Evolutionary conservation across 2,329 filamentous ascomycete species (phyloP).

Genomic region (Ceratocystis papillata): DNA sequence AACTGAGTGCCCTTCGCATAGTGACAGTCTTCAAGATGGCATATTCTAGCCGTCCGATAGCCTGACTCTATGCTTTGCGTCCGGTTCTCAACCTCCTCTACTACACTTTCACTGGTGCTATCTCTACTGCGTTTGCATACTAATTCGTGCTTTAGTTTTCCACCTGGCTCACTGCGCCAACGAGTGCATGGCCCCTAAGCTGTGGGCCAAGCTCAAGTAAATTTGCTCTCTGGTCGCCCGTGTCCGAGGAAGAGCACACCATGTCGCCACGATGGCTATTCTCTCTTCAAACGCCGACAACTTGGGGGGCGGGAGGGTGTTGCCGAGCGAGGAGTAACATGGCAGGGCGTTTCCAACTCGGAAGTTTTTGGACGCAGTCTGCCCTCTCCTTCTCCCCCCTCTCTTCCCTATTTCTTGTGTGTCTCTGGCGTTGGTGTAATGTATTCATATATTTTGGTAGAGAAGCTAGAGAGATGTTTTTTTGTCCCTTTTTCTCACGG

Average conservation of each 20-base stretch:
- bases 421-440: conserved; percentile 20
- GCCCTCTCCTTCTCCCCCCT: not conserved
- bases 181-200: conserved; percentile 88
- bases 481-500: conserved; percentile 11
- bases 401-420: not conserved
- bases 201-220: conserved; percentile 89
- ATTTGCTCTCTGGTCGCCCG: conserved; percentile 26
- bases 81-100: not conserved
- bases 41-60: not conserved
- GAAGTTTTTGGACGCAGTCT: not conserved
- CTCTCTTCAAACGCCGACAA: conserved; percentile 16
- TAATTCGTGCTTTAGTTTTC: conserved; percentile 58
- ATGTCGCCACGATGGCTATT: conserved; percentile 17
- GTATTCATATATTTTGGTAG: conserved; percentile 23
- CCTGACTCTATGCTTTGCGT: not conserved
- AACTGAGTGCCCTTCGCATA: not conserved
- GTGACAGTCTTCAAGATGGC: not conserved
- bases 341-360: too few species aligned
- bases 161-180: conserved; percentile 94
- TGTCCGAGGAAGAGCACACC: conserved; percentile 2
- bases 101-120: not conserved
- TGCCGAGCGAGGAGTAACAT: too few species aligned
- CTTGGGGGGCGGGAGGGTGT: not conserved
- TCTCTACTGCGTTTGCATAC: conserved; percentile 20
- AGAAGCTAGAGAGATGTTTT: conserved; percentile 21